phyloP scores from a whole-genome alignment of 2,329 filamentous ascomycete species.

The Cladosporium sp. region DNA sequence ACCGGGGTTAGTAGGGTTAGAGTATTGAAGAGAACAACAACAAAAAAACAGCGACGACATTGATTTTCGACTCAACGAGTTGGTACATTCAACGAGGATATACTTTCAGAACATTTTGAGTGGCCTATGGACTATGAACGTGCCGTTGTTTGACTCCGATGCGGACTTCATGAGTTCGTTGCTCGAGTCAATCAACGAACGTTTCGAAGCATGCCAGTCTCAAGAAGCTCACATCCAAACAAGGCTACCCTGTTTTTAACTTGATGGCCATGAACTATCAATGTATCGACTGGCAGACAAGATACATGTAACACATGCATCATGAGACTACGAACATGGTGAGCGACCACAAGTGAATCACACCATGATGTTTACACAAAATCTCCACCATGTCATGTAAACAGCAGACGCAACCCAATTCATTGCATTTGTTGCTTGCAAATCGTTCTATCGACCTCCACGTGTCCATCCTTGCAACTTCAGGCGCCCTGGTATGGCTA shows the following conservation, averaged over 20 bases:
- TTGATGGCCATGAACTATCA: neutral
- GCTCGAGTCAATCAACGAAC: neutral
- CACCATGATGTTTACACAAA: neutral
- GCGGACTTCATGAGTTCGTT: neutral
- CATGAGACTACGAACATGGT: neutral
- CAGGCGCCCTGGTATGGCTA: neutral
- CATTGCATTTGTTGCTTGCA: neutral
- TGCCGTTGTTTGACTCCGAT: neutral
- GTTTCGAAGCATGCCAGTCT: neutral
- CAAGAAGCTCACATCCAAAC: neutral
- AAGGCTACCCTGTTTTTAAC: neutral
- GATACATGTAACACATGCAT: neutral
- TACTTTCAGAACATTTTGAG: neutral
- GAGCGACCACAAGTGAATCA: neutral
- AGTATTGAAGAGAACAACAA: neutral
- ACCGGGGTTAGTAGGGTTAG: neutral
- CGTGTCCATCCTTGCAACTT: neutral
- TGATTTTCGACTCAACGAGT: neutral
- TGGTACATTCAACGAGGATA: neutral
- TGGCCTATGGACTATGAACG: no score
- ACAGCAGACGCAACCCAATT: neutral
- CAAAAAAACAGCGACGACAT: neutral
- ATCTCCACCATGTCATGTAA: neutral
- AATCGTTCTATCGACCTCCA: neutral
- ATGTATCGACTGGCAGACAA: neutral